phyloP scores from a whole-genome alignment of 768 basidiomycete species.

The Leccinellum luteum region DNA sequence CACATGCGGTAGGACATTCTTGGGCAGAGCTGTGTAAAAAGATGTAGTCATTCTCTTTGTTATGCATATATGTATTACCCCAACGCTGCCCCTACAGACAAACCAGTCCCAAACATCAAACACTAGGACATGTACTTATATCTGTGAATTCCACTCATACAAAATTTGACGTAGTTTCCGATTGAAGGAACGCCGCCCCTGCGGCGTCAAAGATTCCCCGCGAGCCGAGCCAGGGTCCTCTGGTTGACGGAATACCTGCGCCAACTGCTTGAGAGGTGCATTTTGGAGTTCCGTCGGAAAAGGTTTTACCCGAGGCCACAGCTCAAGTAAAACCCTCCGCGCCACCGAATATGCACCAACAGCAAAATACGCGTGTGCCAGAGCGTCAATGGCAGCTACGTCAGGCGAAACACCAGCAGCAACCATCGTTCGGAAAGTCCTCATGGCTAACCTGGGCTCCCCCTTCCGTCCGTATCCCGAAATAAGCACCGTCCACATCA shows the following conservation, averaged over 20 bases:
- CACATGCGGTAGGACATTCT: constrained; percentile 28
- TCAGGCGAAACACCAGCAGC: constrained; percentile 63
- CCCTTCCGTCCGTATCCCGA: constrained; percentile 64
- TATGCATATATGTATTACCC: constrained; percentile 7
- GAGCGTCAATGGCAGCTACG: constrained; percentile 65
- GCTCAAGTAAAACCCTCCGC: constrained; percentile 48
- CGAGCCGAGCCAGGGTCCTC: constrained; percentile 10
- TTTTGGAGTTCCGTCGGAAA: constrained; percentile 50
- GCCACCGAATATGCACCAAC: constrained; percentile 52
- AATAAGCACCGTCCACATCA: constrained; percentile 79
- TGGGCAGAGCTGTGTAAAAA: background rate
- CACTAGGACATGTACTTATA: constrained; percentile 2
- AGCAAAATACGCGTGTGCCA: constrained; percentile 64
- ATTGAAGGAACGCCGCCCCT: constrained; percentile 37
- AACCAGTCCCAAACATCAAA: background rate
- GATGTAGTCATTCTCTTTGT: background rate
- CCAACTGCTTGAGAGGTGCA: constrained; percentile 46
- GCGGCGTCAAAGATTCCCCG: constrained; percentile 28
- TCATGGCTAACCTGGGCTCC: constrained; percentile 50
- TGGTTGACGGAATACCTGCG: constrained; percentile 41
- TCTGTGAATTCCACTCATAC: constrained; percentile 21
- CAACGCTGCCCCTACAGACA: background rate
- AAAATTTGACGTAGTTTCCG: constrained; percentile 34
- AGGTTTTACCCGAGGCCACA: constrained; percentile 66
- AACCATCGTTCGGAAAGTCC: constrained; percentile 62